Conservation (phyloP, 768 basidiomycete species). For the Hygrocybe coccinea region DNA sequence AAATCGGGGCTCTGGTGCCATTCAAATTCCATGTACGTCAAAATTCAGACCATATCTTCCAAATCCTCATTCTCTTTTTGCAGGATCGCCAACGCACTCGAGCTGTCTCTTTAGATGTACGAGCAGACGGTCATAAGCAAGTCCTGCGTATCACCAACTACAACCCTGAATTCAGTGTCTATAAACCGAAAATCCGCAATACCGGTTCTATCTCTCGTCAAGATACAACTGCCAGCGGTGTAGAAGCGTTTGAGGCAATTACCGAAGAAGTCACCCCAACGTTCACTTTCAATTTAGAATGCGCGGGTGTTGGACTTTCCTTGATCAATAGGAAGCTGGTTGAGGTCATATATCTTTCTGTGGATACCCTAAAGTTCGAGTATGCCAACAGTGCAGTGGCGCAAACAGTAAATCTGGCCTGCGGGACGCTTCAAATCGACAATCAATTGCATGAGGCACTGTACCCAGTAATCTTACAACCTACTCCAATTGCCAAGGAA, state of each 20-base stretch:
- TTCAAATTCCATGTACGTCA: conserved; percentile 74
- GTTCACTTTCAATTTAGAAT: conserved; percentile 63
- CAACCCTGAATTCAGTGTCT: conserved; percentile 77
- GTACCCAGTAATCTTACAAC: conserved; percentile 92
- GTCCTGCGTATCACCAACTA: conserved; percentile 85
- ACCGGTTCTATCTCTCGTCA: conserved; percentile 50
- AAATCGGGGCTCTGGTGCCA: conserved; percentile 87
- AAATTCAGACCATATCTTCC: not conserved
- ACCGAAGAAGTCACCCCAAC: conserved; percentile 65
- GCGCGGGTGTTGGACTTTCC: conserved; percentile 90
- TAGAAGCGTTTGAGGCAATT: conserved; percentile 81
- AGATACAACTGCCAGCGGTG: conserved; percentile 64
- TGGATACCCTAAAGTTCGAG: conserved; percentile 75
- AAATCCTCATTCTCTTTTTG: not conserved
- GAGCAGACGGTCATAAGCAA: conserved; percentile 83
- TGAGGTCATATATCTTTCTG: conserved; percentile 85
- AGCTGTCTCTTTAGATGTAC: conserved; percentile 84
- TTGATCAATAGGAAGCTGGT: conserved; percentile 80
- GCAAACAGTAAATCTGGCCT: conserved; percentile 74
- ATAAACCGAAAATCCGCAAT: conserved; percentile 65
- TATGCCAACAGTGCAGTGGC: conserved; percentile 76
- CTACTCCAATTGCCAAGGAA: conserved; percentile 79
- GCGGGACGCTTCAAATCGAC: conserved; percentile 89
- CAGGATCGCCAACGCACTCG: conserved; percentile 46
- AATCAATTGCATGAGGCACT: conserved; percentile 96